Evolutionary conservation across 805 yeast species (phyloP), one percentile per base, ranked within the genome.

Genomic region (Sugiyamaella marilandica): DNA sequence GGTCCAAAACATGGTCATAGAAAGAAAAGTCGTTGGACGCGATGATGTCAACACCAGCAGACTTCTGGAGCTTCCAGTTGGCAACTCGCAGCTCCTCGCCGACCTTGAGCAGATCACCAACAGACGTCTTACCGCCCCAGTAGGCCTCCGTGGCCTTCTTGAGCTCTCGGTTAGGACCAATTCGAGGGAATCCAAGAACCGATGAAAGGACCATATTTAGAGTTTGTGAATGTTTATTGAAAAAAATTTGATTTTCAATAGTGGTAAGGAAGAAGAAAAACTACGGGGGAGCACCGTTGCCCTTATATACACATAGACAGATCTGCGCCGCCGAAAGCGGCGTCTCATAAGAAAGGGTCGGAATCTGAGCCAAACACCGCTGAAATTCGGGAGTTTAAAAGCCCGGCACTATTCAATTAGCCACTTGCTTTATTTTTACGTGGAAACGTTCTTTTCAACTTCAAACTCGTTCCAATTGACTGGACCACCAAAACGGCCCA

Each of bases 101-200:
- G 66, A 86, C 91, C 68, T 87, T 81, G 74, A 88, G 75, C 64
- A 94, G 83, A 69, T 89, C 95, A 57, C 87, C 98, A 61, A 81
- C 87, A 59, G 85, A 67, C 67, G 84, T 84, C 80, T 91, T 92
- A 73, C 97, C 97, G 65, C 82, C 74, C 99, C 99, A 94, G 92
- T 94, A 94, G 73, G 96, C 87, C 80, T 94, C 99, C 65, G 99
- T 94, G 75, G 89, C 88, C 79, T 94, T 94, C 81, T 94, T 94
- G 76, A 94, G 85, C 81, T 94, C 99, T 84, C 99, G 94, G 81
- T 90, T 90, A 68, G 97, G 94, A 70, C 99, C 99, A 71, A 92
- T 94, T 82, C 99, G 94, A 79, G 99, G 99, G 94, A 94, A 94
- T 75, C 99, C 99, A 78, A 94, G 83, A 67, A 94, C 95, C 71